Evolutionary conservation across 108 stramenopile genomes (phyloP), one percentile per base, ranked within the genome.

Genomic region (Epithemia pelagica): DNA sequence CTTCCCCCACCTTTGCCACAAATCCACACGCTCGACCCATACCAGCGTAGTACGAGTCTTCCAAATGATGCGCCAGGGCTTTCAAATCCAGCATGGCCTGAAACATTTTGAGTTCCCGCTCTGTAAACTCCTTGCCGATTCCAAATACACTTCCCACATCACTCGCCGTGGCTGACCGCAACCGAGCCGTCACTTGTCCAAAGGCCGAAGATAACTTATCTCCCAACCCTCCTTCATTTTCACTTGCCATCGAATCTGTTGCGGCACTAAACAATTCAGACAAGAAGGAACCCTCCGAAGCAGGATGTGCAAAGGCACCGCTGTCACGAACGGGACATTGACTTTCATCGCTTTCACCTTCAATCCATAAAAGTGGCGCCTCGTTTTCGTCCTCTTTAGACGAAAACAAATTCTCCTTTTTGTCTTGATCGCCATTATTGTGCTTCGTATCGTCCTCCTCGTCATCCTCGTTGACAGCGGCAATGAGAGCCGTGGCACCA

Each of bases 301-400:
- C 46, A 5, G 86, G 87, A 63, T 77, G 78, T n/a, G 67, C 78
- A 22, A 80, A 69, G 10, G 78, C 73, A 25, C 58, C 67, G 22
- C 86, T 80, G 75, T 94, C 92, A 15, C 92, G 72, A 2, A 94
- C 92, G 0, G 89, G 86, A 68, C 89, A 90, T 32, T 67, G 32
- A 61, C 81, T 83, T 37, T 51, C 69, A 52, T 87, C 82, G 20
- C 66, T 74, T 75, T 89, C 84, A 0, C 89, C 89, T 66, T 89
- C 87, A 27, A 89, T 72, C 89, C 92, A 90, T 1, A 88, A 30
- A 28, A 75, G 30, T 18, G 65, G 65, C 28, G 59, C 70, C 53
- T 22, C 53, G 30, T 63, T 46, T 61, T 60, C 29, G 22, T 62
- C 54, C 3, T 29, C 29, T 5, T 15, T 15, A 5, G 37, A 46